Base-by-base conservation (phyloP, 257 asterid species). In the Nicotiana otophora region DNA sequence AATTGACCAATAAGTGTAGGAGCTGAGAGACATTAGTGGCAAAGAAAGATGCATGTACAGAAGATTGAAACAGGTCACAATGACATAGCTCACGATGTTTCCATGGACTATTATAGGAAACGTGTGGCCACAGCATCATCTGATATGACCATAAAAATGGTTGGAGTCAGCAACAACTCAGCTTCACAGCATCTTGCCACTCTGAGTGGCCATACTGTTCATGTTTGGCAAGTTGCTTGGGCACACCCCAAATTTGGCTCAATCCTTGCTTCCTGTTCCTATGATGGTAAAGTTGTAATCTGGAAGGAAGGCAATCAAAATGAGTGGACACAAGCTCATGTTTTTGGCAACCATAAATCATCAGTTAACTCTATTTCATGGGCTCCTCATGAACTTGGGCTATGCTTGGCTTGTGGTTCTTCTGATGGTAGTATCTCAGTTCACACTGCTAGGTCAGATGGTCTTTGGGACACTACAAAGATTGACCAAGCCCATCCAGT, bases 401-500 rank as follows among this genome's bases (percentile, higher is more conserved):
- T 95, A 26, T 92, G 96, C 93, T 86, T 95, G 88, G 98, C 98
- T 7, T 91, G 96, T 87, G 99, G 97, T 31, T 95, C 99, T 4
- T 94, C 99, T 0, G 98, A 92, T 61, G 99, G 99, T 61, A 91
- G 87, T 83, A 92, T 95, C n/a, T 91, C 96, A 0, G 95, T 94
- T 82, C 87, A 92, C 89, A 89, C 92, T 1, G 89, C 90, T 60
- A 92, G 89, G 81, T 67, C 95, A 1, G 97, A 92, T 55, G 97
- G 97, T 36, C 86, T 90, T 61, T 95, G 98, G 98, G 97, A 94
- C 51, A 87, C 95, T 6, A 85, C 97, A 36, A 90, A 84, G 82
- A 95, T 95, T 17, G 98, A 93, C 85, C 99, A 92, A 84, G 97
- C 99, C 6, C 99, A 95, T 84, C 97, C 97, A 0, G 98, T 91